Percentiles rank a stretch among this genome's conserved stretches.
phyloP scores from a whole-genome alignment of 805 yeast species.

The Priceomyces fermenticarens region DNA sequence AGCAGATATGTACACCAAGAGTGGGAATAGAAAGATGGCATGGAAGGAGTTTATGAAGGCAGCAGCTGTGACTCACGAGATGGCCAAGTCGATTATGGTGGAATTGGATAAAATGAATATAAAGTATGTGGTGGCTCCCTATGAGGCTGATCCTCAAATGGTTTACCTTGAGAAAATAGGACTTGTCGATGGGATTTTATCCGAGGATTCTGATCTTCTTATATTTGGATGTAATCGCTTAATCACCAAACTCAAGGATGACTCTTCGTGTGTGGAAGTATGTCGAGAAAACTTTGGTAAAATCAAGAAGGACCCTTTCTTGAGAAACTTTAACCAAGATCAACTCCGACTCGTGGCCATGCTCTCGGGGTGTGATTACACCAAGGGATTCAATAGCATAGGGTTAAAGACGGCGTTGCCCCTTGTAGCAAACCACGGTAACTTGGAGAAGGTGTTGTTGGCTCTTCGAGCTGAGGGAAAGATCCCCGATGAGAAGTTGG shows the following conservation, averaged over 20 bases:
- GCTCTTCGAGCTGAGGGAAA: constrained; percentile 63
- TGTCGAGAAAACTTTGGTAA: constrained; percentile 50
- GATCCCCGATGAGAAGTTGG: constrained; percentile 55
- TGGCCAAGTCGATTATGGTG: constrained; percentile 85
- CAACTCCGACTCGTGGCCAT: constrained; percentile 78
- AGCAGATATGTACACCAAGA: constrained; percentile 50
- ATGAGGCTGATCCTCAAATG: constrained; percentile 97
- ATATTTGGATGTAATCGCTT: constrained; percentile 79
- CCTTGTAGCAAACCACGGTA: constrained; percentile 49
- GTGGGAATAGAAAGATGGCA: constrained; percentile 61
- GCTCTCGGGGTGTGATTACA: constrained; percentile 95
- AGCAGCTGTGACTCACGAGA: constrained; percentile 82
- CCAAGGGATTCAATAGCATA: constrained; percentile 76
- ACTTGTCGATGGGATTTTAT: constrained; percentile 76
- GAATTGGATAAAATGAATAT: constrained; percentile 57
- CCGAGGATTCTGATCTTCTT: constrained; percentile 92
- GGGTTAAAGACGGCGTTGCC: constrained; percentile 77
- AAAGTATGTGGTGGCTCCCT: constrained; percentile 88
- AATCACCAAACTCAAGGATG: constrained; percentile 80
- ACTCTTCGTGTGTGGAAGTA: constrained; percentile 70
- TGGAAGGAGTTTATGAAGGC: constrained; percentile 70
- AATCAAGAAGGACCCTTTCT: constrained; percentile 46
- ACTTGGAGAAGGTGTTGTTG: constrained; percentile 54
- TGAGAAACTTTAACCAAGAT: constrained; percentile 49
- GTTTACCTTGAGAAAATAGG: constrained; percentile 79